A percentile compares a stretch with the other conserved stretches of the same genome.
Conservation (phyloP, 495 filamentous ascomycete genomes). For the Cercophora sp. region DNA sequence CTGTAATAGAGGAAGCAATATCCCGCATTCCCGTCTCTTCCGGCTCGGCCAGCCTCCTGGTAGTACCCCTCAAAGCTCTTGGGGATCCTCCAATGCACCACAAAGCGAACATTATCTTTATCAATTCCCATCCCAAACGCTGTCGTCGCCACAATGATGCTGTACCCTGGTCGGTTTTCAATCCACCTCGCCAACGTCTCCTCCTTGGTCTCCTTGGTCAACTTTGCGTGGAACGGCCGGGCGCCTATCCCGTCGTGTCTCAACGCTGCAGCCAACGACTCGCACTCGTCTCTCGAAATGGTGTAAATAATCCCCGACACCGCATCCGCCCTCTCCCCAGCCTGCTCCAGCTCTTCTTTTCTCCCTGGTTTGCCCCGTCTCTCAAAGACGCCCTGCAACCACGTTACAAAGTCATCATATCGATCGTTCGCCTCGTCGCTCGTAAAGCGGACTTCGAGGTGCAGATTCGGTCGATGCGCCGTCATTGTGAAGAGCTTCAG, state of each 20-base stretch:
- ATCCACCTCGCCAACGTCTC: slow-evolving; percentile 70
- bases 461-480: slow-evolving; percentile 76
- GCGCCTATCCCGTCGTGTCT: slow-evolving; percentile 61
- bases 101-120: slow-evolving; percentile 87
- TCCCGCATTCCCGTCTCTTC: slow-evolving; percentile 81
- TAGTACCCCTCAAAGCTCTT: slow-evolving; percentile 94
- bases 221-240: slow-evolving; percentile 66
- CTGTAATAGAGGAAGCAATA: slow-evolving; percentile 87
- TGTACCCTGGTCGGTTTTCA: slow-evolving; percentile 66
- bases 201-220: slow-evolving; percentile 58
- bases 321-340: slow-evolving; percentile 51
- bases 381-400: slow-evolving; percentile 66
- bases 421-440: slow-evolving; percentile 68
- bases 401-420: slow-evolving; percentile 63
- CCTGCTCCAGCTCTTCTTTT: slow-evolving; percentile 45
- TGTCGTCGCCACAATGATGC: slow-evolving; percentile 90
- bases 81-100: slow-evolving; percentile 88
- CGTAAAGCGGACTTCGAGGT: slow-evolving; percentile 89
- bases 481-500: slow-evolving; percentile 77
- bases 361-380: slow-evolving; percentile 53
- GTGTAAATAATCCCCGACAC: slow-evolving; percentile 91
- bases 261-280: slow-evolving; percentile 63
- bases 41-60: slow-evolving; percentile 90
- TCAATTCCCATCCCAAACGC: slow-evolving; percentile 99
- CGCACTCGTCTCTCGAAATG: slow-evolving; percentile 70